These are phyloP conservation scores for Collybiopsis luxurians DNA, from an alignment of 768 basidiomycete species.

Conservation along the genomic window DNA sequence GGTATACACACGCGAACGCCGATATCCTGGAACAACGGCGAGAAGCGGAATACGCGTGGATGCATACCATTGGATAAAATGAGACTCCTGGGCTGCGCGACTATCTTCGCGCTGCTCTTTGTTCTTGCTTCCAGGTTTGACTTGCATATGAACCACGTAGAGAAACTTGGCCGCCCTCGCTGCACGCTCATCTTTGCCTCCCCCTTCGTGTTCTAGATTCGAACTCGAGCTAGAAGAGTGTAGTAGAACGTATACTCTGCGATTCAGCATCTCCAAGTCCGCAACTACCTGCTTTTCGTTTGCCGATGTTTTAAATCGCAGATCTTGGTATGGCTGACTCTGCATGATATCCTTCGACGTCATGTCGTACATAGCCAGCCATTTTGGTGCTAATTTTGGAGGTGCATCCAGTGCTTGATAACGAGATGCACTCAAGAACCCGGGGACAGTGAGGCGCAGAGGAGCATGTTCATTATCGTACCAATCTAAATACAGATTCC, in stretches of 20 bases:
- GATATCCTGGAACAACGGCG: background rate
- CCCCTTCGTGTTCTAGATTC: background rate
- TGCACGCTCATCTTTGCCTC: background rate
- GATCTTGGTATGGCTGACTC: background rate
- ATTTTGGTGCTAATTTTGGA: slow-evolving; percentile 19
- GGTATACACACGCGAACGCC: background rate
- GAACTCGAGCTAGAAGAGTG: background rate
- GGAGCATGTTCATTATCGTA: slow-evolving; percentile 34
- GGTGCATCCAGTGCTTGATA: slow-evolving; percentile 29
- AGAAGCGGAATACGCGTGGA: slow-evolving; percentile 4
- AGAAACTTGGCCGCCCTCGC: background rate
- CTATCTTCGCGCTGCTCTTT: background rate
- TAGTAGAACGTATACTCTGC: background rate
- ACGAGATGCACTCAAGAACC: slow-evolving; percentile 25
- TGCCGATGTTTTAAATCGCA: background rate
- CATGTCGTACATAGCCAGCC: slow-evolving; percentile 31
- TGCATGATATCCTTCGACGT: slow-evolving; percentile 16
- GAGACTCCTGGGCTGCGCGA: background rate
- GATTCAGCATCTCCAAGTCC: background rate
- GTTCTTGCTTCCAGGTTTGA: background rate
- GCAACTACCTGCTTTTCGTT: slow-evolving; percentile 1
- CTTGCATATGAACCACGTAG: slow-evolving; percentile 6
- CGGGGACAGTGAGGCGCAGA: slow-evolving; percentile 26
- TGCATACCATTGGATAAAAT: slow-evolving; percentile 2
- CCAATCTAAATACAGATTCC: too few relatives aligned